Evolutionary conservation across 352 stramenopile genomes (phyloP).

Genomic region (Pythium biforme): DNA sequence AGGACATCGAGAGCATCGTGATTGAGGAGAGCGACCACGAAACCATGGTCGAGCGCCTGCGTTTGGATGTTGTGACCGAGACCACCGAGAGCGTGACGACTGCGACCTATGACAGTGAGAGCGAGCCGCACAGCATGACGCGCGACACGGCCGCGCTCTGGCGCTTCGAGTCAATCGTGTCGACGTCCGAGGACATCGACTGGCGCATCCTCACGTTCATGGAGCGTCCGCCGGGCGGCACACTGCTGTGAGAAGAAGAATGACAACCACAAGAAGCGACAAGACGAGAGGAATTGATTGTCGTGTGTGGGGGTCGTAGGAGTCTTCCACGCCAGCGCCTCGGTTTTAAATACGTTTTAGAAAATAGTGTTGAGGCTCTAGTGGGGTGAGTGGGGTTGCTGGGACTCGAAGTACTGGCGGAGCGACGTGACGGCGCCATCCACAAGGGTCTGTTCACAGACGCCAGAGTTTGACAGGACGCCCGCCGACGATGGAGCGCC

Average conservation of each 20-base stretch:
- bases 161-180: conserved; percentile 63
- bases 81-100: conserved; percentile 27
- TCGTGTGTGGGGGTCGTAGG: no score
- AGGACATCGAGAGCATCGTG: conserved; percentile 28
- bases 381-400: not conserved
- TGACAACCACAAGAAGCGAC: not conserved
- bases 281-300: no score
- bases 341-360: conserved; percentile 1
- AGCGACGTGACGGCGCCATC: conserved; percentile 6
- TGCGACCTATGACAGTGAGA: conserved; percentile 15
- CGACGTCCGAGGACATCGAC: conserved; percentile 51
- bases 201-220: conserved; percentile 55
- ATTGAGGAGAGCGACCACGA: conserved; percentile 31
- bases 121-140: conserved; percentile 10
- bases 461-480: no score
- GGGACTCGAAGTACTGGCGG: conserved; percentile 10
- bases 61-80: conserved; percentile 26
- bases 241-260: conserved; percentile 6
- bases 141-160: conserved; percentile 35
- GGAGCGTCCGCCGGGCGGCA: conserved; percentile 14
- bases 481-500: not conserved
- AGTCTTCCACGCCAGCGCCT: not conserved
- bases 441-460: conserved; percentile 15
- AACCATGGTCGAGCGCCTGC: conserved; percentile 27
- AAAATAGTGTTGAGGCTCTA: not conserved